These are phyloP conservation scores for Aphanoascus verrucosus DNA, from an alignment of 2,329 filamentous ascomycete genomes.

Conservation along the genomic window DNA sequence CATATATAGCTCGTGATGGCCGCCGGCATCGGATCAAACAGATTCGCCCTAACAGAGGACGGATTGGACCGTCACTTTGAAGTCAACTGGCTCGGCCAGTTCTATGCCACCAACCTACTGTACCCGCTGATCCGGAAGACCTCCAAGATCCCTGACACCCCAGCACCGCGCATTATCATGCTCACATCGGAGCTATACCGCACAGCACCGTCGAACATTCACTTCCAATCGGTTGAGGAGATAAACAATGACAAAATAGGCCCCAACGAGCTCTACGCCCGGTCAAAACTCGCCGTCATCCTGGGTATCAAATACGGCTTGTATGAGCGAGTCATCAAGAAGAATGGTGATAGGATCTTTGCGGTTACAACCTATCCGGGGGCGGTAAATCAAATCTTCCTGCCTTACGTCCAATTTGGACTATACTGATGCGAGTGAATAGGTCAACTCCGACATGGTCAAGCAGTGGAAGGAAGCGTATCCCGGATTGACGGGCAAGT, in stretches of 20 bases:
- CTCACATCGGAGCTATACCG: conserved; percentile 36
- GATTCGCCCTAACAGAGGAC: conserved; percentile 29
- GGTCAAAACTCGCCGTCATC: conserved; percentile 38
- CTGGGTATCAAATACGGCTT: conserved; percentile 36
- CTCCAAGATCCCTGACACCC: conserved; percentile 25
- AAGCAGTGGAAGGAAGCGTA: conserved; percentile 40
- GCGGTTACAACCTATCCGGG: conserved; percentile 37
- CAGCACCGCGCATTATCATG: conserved; percentile 34
- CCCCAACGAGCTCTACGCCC: conserved; percentile 30
- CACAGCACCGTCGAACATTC: conserved; percentile 27
- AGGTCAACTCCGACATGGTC: conserved; percentile 39
- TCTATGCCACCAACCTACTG: conserved; percentile 35
- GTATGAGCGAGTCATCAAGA: conserved; percentile 33
- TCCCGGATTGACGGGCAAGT: conserved; percentile 32
- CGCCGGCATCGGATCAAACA: conserved; percentile 37
- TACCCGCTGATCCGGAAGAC: conserved; percentile 38
- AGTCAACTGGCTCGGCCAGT: conserved; percentile 39
- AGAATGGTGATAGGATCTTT: conserved; percentile 34
- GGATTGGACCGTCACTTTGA: conserved; percentile 34
- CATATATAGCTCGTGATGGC: conserved; percentile 30
- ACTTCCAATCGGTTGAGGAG: conserved; percentile 35
- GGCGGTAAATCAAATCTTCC: conserved; percentile 22
- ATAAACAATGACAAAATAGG: conserved; percentile 33
- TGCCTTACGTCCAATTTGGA: not conserved
- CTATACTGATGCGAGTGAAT: not conserved